These are phyloP conservation scores for Raphanus raphanistrum DNA, from an alignment of 345 rosid species.

Conservation along the genomic window DNA sequence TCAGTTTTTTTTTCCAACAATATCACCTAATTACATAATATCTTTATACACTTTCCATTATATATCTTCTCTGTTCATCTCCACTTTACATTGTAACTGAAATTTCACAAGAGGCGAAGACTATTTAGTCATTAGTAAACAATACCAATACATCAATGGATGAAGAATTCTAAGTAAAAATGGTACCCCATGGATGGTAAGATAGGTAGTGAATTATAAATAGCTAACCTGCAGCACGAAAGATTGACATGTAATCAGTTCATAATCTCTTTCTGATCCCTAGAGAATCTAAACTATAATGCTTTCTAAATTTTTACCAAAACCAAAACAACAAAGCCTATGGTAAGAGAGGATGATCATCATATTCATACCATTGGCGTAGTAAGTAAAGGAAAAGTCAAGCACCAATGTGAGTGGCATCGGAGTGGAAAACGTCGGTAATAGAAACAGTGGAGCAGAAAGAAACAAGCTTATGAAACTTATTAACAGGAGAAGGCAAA, in stretches of 20 bases:
- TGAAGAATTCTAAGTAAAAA: background rate
- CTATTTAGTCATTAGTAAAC: background rate
- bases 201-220: background rate
- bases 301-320: background rate
- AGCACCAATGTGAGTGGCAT: constrained; percentile 33
- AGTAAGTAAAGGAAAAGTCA: constrained; percentile 5
- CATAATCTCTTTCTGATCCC: background rate
- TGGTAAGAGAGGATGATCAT: background rate
- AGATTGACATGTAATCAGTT: constrained; percentile 6
- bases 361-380: constrained; percentile 24
- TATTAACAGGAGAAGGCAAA: constrained; percentile 72
- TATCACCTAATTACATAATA: constrained; percentile 15
- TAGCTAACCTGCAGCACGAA: background rate
- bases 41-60: constrained; percentile 9
- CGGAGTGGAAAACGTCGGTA: constrained; percentile 41
- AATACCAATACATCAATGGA: background rate
- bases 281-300: background rate
- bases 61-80: constrained; percentile 4
- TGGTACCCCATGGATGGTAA: background rate
- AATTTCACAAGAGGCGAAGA: background rate
- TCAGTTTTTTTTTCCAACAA: background rate
- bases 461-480: constrained; percentile 82
- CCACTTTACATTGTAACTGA: constrained; percentile 16
- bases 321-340: background rate
- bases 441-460: constrained; percentile 67